phyloP scores from a whole-genome alignment of 2,329 filamentous ascomycete species.

The Dactylellina cionopaga region DNA sequence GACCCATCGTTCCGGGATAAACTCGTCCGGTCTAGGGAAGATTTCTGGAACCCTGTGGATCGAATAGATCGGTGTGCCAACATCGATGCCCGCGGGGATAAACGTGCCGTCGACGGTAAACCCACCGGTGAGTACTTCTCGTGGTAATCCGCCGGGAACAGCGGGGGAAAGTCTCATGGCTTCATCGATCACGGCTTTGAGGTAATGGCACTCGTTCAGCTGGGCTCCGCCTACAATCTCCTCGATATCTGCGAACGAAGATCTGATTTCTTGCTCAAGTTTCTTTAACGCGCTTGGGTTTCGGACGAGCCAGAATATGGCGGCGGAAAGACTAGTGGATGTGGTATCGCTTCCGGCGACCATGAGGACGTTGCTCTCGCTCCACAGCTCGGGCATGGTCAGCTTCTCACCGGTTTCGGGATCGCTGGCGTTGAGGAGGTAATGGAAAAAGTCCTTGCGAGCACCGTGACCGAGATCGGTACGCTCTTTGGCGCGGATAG shows the following conservation, averaged over 20 bases:
- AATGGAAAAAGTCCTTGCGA: conserved; percentile 64
- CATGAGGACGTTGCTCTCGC: conserved; percentile 73
- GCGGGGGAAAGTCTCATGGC: conserved; percentile 64
- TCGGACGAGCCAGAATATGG: conserved; percentile 71
- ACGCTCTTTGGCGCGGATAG: conserved; percentile 58
- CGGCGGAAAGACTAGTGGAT: conserved; percentile 71
- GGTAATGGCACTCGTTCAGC: conserved; percentile 67
- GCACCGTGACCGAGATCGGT: conserved; percentile 60
- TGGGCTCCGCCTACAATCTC: conserved; percentile 67
- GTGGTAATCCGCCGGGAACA: conserved; percentile 59
- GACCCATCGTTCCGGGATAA: conserved; percentile 72
- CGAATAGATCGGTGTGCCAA: conserved; percentile 74
- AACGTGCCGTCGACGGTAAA: conserved; percentile 59
- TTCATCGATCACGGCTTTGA: conserved; percentile 68
- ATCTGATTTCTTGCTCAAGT: conserved; percentile 67
- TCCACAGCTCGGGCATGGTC: conserved; percentile 74
- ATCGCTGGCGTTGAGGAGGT: conserved; percentile 69
- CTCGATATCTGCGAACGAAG: conserved; percentile 66
- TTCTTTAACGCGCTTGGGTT: conserved; percentile 64
- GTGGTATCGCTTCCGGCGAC: conserved; percentile 71
- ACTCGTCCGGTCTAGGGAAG: conserved; percentile 70
- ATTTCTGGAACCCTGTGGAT: conserved; percentile 74
- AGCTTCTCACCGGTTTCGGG: conserved; percentile 76
- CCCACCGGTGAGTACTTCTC: conserved; percentile 68
- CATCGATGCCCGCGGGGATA: conserved; percentile 68